phyloP scores from a whole-genome alignment of 495 filamentous ascomycete species.

The Lasiosphaeria hispida region DNA sequence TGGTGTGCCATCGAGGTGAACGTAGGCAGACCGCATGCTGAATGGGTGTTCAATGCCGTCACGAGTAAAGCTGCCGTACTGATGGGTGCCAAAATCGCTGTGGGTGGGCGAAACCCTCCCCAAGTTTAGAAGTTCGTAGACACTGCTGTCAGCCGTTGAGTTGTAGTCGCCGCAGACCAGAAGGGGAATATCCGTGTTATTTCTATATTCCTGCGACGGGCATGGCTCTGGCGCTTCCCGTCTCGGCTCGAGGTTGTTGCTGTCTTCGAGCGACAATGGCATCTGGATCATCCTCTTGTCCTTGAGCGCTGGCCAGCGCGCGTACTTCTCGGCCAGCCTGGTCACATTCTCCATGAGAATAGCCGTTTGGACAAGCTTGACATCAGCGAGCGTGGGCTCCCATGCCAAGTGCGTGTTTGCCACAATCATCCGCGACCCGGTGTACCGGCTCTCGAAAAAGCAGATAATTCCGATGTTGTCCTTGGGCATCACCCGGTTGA shows the following conservation, averaged over 20 bases:
- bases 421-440: slow-evolving; percentile 83
- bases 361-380: slow-evolving; percentile 91
- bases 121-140: slow-evolving; percentile 80
- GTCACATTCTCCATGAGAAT: slow-evolving; percentile 89
- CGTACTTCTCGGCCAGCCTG: slow-evolving; percentile 78
- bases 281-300: slow-evolving; percentile 76
- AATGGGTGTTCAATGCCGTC: slow-evolving; percentile 94
- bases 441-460: slow-evolving; percentile 86
- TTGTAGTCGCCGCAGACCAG: slow-evolving; percentile 96
- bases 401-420: slow-evolving; percentile 92
- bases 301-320: slow-evolving; percentile 67
- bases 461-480: slow-evolving; percentile 90
- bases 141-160: slow-evolving; percentile 75
- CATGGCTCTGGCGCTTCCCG: slow-evolving; percentile 46
- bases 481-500: slow-evolving; percentile 95
- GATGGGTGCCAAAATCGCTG: slow-evolving; percentile 64
- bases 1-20: slow-evolving; percentile 57
- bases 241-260: slow-evolving; percentile 21
- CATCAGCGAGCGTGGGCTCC: slow-evolving; percentile 86
- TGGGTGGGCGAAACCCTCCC: slow-evolving; percentile 72
- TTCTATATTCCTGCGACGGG: slow-evolving; percentile 69
- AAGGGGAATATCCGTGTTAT: slow-evolving; percentile 81
- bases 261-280: slow-evolving; percentile 51
- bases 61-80: slow-evolving; percentile 86
- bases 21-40: slow-evolving; percentile 84